Conservation (phyloP, 805 yeast genomes). For the Metschnikowia santaceciliae region DNA sequence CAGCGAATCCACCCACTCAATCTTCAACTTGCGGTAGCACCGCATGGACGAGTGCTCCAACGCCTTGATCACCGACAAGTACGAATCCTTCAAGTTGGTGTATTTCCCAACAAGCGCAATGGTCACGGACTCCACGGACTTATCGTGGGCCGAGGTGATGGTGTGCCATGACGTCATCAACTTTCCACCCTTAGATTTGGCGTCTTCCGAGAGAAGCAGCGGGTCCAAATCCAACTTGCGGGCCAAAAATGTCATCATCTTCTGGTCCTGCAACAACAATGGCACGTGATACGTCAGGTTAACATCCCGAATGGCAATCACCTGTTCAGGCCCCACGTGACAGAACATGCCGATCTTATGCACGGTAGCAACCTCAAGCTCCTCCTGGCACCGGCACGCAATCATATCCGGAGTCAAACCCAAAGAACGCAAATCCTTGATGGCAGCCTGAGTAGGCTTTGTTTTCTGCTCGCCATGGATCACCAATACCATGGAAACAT, state of each 20-base stretch:
- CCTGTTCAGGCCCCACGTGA: slow-evolving; percentile 98
- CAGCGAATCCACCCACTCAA: slow-evolving; percentile 94
- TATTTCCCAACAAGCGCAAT: slow-evolving; percentile 98
- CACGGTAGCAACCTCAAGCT: slow-evolving; percentile 77
- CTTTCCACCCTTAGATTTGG: slow-evolving; percentile 59
- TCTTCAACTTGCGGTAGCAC: slow-evolving; percentile 76
- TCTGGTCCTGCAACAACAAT: slow-evolving; percentile 80
- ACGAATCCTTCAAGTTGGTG: slow-evolving; percentile 92
- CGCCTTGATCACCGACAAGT: slow-evolving; percentile 90
- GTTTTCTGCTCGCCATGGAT: slow-evolving; percentile 99
- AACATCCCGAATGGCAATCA: slow-evolving; percentile 93
- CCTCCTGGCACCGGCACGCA: slow-evolving; percentile 93
- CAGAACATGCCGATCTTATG: slow-evolving; percentile 98
- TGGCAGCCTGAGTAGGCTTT: slow-evolving; percentile 99
- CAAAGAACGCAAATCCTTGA: slow-evolving; percentile 89
- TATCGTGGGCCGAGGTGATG: slow-evolving; percentile 77
- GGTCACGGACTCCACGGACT: slow-evolving; percentile 78
- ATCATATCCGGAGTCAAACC: slow-evolving; percentile 96
- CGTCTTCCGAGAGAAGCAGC: slow-evolving; percentile 41
- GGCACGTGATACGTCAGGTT: slow-evolving; percentile 98
- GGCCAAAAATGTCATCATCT: slow-evolving; percentile 66
- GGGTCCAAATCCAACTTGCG: slow-evolving; percentile 61
- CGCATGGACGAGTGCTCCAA: slow-evolving; percentile 94
- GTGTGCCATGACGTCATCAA: slow-evolving; percentile 75
- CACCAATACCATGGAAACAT: slow-evolving; percentile 95